Percentiles rank a stretch among this genome's conserved stretches.
phyloP scores from a whole-genome alignment of 306 rosid genomes.

The Quillaja saponaria region DNA sequence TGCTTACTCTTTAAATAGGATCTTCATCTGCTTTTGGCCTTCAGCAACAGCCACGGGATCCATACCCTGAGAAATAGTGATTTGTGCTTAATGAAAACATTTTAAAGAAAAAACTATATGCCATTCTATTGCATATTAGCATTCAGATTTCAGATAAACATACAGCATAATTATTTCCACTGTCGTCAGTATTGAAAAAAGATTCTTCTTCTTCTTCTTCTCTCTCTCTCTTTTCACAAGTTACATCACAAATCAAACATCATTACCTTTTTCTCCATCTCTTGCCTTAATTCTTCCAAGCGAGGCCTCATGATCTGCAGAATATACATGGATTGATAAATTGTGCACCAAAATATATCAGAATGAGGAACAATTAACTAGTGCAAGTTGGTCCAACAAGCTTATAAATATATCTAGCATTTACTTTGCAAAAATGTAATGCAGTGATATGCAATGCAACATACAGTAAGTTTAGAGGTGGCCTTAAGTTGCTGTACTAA shows the following conservation, averaged over 20 bases:
- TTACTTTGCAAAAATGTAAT: neutral
- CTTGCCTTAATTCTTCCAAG: constrained; percentile 55
- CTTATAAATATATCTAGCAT: too few species aligned
- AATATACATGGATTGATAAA: constrained; percentile 25
- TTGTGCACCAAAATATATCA: constrained; percentile 17
- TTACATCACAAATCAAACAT: constrained; percentile 17
- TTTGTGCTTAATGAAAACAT: neutral
- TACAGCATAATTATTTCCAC: constrained; percentile 11
- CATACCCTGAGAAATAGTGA: constrained; percentile 35
- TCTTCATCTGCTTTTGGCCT: constrained; percentile 38
- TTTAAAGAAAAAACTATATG: constrained; percentile 6
- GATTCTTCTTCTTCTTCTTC: too few species aligned
- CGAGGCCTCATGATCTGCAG: constrained; percentile 76
- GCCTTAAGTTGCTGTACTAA: constrained; percentile 77
- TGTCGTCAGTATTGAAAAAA: constrained; percentile 2
- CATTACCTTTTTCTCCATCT: constrained; percentile 66
- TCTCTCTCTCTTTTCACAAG: too few species aligned
- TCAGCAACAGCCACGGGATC: constrained; percentile 48
- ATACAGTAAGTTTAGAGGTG: constrained; percentile 71
- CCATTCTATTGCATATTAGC: neutral
- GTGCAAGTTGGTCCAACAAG: too few species aligned
- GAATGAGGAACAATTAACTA: neutral
- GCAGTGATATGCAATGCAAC: constrained; percentile 35
- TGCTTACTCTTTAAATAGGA: constrained; percentile 51
- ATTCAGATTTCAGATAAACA: constrained; percentile 5